These are phyloP conservation scores for Annulohypoxylon truncatum DNA, from an alignment of 2,329 filamentous ascomycete species.

Conservation along the genomic window DNA sequence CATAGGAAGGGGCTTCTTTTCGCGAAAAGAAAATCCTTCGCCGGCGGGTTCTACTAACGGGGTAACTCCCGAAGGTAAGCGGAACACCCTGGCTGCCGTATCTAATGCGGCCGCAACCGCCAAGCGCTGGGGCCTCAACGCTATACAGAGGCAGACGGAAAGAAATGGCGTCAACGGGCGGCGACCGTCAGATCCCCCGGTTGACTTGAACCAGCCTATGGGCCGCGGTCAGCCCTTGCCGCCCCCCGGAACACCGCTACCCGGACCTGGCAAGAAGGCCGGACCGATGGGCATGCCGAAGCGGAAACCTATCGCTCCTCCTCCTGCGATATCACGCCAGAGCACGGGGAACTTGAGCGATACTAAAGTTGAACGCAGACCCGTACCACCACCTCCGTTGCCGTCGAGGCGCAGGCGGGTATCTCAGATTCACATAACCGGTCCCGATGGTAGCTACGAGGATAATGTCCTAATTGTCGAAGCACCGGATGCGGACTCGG, in stretches of 20 bases:
- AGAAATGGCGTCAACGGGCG: slow-evolving; percentile 44
- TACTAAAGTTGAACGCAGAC: slow-evolving; percentile 44
- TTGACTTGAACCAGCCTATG: slow-evolving; percentile 52
- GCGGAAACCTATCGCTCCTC: slow-evolving; percentile 46
- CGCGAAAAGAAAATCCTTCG: slow-evolving; percentile 45
- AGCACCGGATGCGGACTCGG: slow-evolving; percentile 48
- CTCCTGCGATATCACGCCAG: slow-evolving; percentile 40
- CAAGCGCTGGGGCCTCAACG: slow-evolving; percentile 51
- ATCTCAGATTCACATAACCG: slow-evolving; percentile 44
- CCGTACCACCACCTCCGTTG: slow-evolving; percentile 46
- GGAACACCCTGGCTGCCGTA: slow-evolving; percentile 49
- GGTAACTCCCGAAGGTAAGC: slow-evolving; percentile 40
- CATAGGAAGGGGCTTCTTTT: slow-evolving; percentile 45
- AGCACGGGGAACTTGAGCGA: slow-evolving; percentile 41
- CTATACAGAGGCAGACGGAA: slow-evolving; percentile 49
- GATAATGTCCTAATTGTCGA: slow-evolving; percentile 50
- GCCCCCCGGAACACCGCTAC: slow-evolving; percentile 50
- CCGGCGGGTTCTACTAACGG: slow-evolving; percentile 36
- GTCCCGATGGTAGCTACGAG: slow-evolving; percentile 45
- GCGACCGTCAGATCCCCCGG: slow-evolving; percentile 48
- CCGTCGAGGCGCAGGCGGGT: slow-evolving; percentile 48
- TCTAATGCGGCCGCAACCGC: slow-evolving; percentile 51
- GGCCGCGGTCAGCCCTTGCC: slow-evolving; percentile 51
- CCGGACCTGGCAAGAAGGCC: slow-evolving; percentile 47
- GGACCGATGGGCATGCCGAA: slow-evolving; percentile 46